Evolutionary conservation across 257 asterid genomes (phyloP).

Genomic region (Solanum chmielewskii): DNA sequence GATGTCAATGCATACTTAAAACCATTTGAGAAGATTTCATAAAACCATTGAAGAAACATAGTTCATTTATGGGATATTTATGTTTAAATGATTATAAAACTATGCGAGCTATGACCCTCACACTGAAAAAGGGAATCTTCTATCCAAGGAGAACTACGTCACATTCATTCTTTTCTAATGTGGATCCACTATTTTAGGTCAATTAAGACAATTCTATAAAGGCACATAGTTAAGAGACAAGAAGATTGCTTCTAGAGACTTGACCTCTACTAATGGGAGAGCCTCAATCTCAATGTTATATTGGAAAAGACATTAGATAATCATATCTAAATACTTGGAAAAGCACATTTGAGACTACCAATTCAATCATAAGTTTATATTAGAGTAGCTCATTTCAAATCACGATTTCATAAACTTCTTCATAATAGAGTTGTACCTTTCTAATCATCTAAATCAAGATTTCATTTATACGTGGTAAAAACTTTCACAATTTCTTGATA

Average conservation of each 20-base stretch:
- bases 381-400: not conserved
- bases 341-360: not conserved
- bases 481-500: not conserved
- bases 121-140: not conserved
- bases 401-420: not conserved
- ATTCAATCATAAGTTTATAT: not conserved
- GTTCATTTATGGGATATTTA: not conserved
- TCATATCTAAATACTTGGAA: not conserved
- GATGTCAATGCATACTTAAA: not conserved
- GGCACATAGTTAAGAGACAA: not conserved
- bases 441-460: too few relatives aligned
- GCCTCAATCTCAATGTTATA: too few relatives aligned
- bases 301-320: too few relatives aligned
- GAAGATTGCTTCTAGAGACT: not conserved
- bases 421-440: too few relatives aligned
- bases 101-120: not conserved
- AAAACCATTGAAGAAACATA: not conserved
- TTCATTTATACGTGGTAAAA: too few relatives aligned
- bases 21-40: not conserved
- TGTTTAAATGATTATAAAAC: not conserved
- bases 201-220: too few relatives aligned
- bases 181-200: too few relatives aligned
- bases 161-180: too few relatives aligned
- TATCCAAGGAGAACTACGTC: too few relatives aligned
- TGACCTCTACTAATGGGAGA: too few relatives aligned